These are phyloP conservation scores for Phytophthora hybrid DNA, from an alignment of 352 stramenopile genomes.

Conservation along the genomic window DNA sequence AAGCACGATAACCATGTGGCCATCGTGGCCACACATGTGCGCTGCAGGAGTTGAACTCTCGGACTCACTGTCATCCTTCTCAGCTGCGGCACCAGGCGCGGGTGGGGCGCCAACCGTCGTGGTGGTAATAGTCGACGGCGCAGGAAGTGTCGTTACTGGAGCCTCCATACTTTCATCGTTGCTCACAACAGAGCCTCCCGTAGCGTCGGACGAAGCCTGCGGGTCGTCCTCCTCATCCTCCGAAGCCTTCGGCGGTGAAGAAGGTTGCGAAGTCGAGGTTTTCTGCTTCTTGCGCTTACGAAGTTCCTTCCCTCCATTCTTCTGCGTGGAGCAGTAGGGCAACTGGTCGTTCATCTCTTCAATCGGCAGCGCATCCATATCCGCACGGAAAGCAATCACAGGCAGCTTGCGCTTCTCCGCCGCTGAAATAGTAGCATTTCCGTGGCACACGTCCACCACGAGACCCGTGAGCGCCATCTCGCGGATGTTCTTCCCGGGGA, in stretches of 20 bases:
- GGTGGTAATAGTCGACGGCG: conserved; percentile 34
- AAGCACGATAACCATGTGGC: conserved; percentile 95
- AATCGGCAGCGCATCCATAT: conserved; percentile 97
- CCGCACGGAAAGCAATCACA: conserved; percentile 93
- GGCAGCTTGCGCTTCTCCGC: conserved; percentile 73
- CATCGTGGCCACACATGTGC: conserved; percentile 97
- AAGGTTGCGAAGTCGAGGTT: conserved; percentile 19
- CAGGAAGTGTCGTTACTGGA: conserved; percentile 24
- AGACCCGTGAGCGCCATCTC: conserved; percentile 89
- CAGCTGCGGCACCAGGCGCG: conserved; percentile 39
- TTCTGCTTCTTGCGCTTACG: conserved; percentile 81
- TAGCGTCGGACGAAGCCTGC: conserved; percentile 7
- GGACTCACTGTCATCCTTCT: conserved; percentile 47
- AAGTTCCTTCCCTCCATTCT: conserved; percentile 59
- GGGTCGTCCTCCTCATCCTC: conserved; percentile 1
- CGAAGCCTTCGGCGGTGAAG: conserved; percentile 22
- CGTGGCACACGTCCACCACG: conserved; percentile 90
- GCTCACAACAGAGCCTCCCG: conserved; percentile 11
- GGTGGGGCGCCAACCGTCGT: conserved; percentile 36
- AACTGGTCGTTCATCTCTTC: conserved; percentile 84
- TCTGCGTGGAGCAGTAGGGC: conserved; percentile 80
- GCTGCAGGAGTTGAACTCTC: conserved; percentile 46
- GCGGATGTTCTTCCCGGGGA: conserved; percentile 77
- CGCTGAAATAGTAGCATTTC: conserved; percentile 58
- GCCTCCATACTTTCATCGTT: conserved; percentile 35